Base-by-base conservation (phyloP, 2,329 filamentous ascomycete genomes). In the Coniochaeta prunicola region DNA sequence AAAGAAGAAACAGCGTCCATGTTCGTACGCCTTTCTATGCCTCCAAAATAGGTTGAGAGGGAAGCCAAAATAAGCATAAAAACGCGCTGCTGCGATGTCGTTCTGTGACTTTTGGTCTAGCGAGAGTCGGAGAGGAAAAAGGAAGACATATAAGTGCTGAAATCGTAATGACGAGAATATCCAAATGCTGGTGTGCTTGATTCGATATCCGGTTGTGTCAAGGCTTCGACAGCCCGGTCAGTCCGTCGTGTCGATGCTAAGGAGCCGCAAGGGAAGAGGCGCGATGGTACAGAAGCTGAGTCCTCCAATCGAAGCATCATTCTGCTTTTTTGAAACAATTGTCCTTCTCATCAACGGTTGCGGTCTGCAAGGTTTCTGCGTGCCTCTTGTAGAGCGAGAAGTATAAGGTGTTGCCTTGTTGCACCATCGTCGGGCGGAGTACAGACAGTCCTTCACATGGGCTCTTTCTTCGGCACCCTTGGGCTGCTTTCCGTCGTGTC, bases 391-490 rank as follows among this genome's bases (percentile, higher is more conserved):
- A n/a, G n/a, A n/a, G n/a, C n/a, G n/a, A n/a, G n/a, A n/a, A n/a
- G n/a, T n/a, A n/a, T n/a, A n/a, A n/a, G n/a, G n/a, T n/a, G n/a
- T n/a, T n/a, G n/a, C n/a, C n/a, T n/a, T n/a, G n/a, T n/a, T n/a
- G n/a, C n/a, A n/a, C n/a, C n/a, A n/a, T n/a, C 33, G 33, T 36
- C 33, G 36, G 10, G 36, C 15, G 19, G 17, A 38, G 15, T 4
- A 31, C 7, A n/a, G 26, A 33, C 8, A 53, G 9, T 45, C 8
- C 40, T 24, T 54, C 53, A 36, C 53, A 33, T 36, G 3, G 30
- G 13, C 56, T 66, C 64, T 40, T 59, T 60, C 24, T 65, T 62
- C 3, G 54, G 55, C 2, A 59, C 56, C 28, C 59, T 60, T n/a
- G 64, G 58, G 54, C 61, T 62, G 10, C 53, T 55, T n/a, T 64